A percentile compares a stretch with the other conserved stretches of the same genome.
Evolutionary conservation across 768 basidiomycete genomes (phyloP).

Genomic region (Xanthoconium purpureum): DNA sequence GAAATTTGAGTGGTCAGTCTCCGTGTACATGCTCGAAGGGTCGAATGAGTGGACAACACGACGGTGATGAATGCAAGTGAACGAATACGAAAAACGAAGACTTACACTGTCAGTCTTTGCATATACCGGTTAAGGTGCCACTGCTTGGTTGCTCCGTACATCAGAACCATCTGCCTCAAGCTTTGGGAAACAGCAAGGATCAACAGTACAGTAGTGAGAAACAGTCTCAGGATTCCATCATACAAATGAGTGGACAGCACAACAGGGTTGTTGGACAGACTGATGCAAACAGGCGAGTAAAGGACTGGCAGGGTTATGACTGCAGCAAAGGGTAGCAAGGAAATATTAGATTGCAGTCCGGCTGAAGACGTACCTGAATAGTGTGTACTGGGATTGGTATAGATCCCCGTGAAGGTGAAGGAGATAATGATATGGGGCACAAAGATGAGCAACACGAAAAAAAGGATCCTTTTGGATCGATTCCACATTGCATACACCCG

Average conservation of each 20-base stretch:
- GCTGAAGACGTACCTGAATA: not conserved
- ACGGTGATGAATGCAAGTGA: too few species aligned
- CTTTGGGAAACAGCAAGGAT: not conserved
- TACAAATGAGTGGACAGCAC: not conserved
- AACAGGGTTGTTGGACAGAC: not conserved
- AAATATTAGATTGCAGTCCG: not conserved
- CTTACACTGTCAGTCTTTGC: constrained; percentile 1
- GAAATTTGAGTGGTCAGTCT: not conserved
- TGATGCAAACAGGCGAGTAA: not conserved
- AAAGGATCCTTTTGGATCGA: constrained; percentile 9
- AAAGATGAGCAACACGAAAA: constrained; percentile 1
- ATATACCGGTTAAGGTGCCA: not conserved
- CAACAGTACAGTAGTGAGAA: not conserved
- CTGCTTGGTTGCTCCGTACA: not conserved
- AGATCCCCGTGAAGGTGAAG: not conserved
- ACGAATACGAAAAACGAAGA: constrained; percentile 11
- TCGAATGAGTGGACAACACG: too few species aligned
- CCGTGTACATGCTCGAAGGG: not conserved
- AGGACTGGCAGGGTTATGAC: not conserved
- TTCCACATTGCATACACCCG: constrained; percentile 14
- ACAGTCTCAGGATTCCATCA: not conserved
- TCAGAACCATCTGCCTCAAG: not conserved
- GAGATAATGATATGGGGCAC: not conserved
- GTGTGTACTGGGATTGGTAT: not conserved
- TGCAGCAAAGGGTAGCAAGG: not conserved